A percentile compares a stretch with the other conserved stretches of the same genome.
These are phyloP conservation scores for Yamadazyma laniorum DNA, from an alignment of 805 yeast genomes.

Conservation along the genomic window DNA sequence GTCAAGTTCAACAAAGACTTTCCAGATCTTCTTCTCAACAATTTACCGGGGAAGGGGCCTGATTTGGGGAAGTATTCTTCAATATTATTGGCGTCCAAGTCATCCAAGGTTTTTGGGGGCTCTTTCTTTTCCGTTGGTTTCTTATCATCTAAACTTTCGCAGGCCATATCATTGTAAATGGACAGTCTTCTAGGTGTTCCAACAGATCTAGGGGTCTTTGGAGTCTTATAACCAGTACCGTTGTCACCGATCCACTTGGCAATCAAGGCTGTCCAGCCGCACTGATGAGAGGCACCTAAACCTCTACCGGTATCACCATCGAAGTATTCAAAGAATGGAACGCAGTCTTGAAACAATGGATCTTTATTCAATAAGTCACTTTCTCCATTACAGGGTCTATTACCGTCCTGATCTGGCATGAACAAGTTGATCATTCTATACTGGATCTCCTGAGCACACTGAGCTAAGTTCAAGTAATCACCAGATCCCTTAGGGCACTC, in stretches of 20 bases:
- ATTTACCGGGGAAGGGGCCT: constrained; percentile 51
- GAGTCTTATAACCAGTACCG: constrained; percentile 64
- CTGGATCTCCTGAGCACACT: constrained; percentile 87
- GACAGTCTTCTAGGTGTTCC: constrained; percentile 31
- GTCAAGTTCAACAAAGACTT: constrained; percentile 69
- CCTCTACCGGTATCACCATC: constrained; percentile 96
- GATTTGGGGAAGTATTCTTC: constrained; percentile 43
- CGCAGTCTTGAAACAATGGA: constrained; percentile 68
- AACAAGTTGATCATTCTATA: constrained; percentile 80
- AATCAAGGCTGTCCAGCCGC: constrained; percentile 94
- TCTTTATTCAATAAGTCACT: constrained; percentile 53
- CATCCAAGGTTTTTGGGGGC: constrained; percentile 11
- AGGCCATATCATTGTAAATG: constrained; percentile 20
- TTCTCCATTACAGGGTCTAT: constrained; percentile 79
- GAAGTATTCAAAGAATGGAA: constrained; percentile 83
- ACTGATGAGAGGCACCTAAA: constrained; percentile 88
- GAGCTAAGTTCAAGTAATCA: constrained; percentile 69
- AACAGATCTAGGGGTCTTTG: constrained; percentile 37
- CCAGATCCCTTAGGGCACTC: constrained; percentile 90
- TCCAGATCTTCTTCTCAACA: constrained; percentile 70
- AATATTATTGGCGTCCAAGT: constrained; percentile 29
- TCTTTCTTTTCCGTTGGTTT: constrained; percentile 1
- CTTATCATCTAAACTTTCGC: constrained; percentile 11
- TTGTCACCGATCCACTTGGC: constrained; percentile 91
- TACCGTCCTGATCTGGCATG: constrained; percentile 60